Conservation (phyloP, 1,284 basidiomycete genomes). For the Trametes hirsuta region DNA sequence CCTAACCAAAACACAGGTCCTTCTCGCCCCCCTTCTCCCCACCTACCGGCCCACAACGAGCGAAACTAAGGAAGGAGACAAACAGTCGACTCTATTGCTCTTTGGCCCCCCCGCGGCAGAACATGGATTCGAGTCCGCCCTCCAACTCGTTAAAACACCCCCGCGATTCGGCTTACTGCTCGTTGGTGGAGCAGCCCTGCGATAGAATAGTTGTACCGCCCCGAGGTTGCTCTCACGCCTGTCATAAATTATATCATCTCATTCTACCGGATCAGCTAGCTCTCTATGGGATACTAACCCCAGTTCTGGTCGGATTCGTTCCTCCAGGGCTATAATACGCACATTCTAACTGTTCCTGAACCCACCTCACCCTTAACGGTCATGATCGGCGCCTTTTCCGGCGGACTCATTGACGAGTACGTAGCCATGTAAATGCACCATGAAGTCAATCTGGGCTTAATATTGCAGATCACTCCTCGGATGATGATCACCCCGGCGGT, state of each 20-base stretch:
- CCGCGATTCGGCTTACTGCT: constrained; percentile 48
- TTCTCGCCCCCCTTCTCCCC: constrained; percentile 40
- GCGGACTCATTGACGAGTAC: no score
- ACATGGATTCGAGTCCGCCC: constrained; percentile 38
- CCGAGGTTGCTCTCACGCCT: neutral
- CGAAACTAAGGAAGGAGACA: constrained; percentile 22
- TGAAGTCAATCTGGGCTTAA: no score
- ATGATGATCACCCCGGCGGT: no score
- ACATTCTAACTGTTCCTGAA: no score
- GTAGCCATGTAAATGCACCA: no score
- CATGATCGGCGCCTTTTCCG: no score
- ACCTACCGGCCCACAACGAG: constrained; percentile 21
- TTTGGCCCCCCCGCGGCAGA: constrained; percentile 37
- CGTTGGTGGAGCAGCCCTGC: constrained; percentile 35
- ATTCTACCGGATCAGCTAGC: neutral
- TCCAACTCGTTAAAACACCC: constrained; percentile 48
- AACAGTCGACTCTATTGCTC: constrained; percentile 29
- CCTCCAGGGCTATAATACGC: no score
- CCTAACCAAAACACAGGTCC: constrained; percentile 36
- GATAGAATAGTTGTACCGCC: constrained; percentile 26
- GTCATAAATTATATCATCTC: constrained; percentile 6
- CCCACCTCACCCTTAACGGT: no score
- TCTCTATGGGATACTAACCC: no score
- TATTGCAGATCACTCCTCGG: no score
- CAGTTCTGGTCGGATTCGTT: neutral